phyloP scores from a whole-genome alignment of 1,139 yeast genomes.

The Yamadazyma sp. region DNA sequence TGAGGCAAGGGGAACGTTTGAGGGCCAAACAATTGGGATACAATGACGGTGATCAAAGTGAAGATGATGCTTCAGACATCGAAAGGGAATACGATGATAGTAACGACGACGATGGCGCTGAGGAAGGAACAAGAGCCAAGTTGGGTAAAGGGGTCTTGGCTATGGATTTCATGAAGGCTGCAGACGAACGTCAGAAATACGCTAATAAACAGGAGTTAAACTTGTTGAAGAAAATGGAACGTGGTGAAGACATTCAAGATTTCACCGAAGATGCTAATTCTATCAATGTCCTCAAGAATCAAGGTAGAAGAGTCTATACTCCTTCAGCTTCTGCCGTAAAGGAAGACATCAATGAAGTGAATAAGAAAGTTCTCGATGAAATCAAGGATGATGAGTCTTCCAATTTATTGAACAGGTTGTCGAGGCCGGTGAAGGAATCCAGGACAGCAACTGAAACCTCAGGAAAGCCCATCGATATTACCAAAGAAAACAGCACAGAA shows the following conservation, averaged over 20 bases:
- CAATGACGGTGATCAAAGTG: slow-evolving; percentile 54
- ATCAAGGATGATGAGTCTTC: slow-evolving; percentile 55
- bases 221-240: slow-evolving; percentile 45
- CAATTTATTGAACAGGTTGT: slow-evolving; percentile 42
- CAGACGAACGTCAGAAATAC: slow-evolving; percentile 63
- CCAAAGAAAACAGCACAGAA: not conserved
- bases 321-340: slow-evolving; percentile 59
- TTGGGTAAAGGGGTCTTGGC: slow-evolving; percentile 85
- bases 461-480: slow-evolving; percentile 21
- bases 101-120: slow-evolving; percentile 32
- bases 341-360: slow-evolving; percentile 42
- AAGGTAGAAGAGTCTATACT: slow-evolving; percentile 81
- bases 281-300: slow-evolving; percentile 56
- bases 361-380: slow-evolving; percentile 47
- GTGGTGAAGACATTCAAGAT: slow-evolving; percentile 42
- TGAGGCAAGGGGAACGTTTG: slow-evolving; percentile 79
- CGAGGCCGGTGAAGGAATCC: slow-evolving; percentile 6
- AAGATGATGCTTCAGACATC: slow-evolving; percentile 50
- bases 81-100: slow-evolving; percentile 46
- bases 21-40: slow-evolving; percentile 73
- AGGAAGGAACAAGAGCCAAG: slow-evolving; percentile 33
- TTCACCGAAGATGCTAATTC: slow-evolving; percentile 29
- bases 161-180: slow-evolving; percentile 94
- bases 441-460: slow-evolving; percentile 5
- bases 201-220: slow-evolving; percentile 56